Base-by-base conservation (phyloP, 1,139 yeast species). In the Cylindricascospora bacillispora region DNA sequence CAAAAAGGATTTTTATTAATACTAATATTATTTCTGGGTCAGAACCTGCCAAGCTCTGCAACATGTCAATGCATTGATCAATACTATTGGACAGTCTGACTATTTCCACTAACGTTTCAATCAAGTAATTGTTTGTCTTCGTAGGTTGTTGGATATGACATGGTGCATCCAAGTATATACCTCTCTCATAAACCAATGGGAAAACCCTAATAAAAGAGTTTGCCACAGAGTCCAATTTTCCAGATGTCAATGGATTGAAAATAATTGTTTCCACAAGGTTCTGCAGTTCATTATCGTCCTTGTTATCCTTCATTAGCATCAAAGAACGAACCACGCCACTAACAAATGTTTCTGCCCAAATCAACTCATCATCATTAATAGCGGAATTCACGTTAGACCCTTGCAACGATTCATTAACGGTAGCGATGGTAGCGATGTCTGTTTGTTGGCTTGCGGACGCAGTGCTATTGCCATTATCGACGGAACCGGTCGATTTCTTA, bases 281-380 rank as follows among this genome's bases (percentile, higher is more conserved):
- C 55, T 44, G 81, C 58, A 50, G 79, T 63, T 77, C 85, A 12
- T 67, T 72, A 41, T 77, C 83, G 33, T 74, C 71, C 29, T 76
- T 72, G 57, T 71, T 49, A 66, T 70, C 79, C 46, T 80, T 89
- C 36, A 75, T 62, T 43, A 77, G 77, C 39, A 85, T 60, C 25
- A 89, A 54, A 9, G 86, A 63, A 44, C 99, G 67, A 16, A 82
- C 70, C 40, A 85, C 63, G 3, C 85, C 73, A 41, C 86, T 74
- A 35, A 80, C 73, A 54, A 76, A 83, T 0, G 93, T 78, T 51
- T 89, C 98, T 14, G 65, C 61, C 97, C 97, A 89, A 22, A 73
- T 40, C 26, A 51, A 44, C 4, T 66, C 68, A 15, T 59, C 57
- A 15, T 59, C 57, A 18, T 18, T 18, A 7, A 7, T 10, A 7